Conservation (phyloP, 169 alveolate species). For the Eimeria maxima region DNA sequence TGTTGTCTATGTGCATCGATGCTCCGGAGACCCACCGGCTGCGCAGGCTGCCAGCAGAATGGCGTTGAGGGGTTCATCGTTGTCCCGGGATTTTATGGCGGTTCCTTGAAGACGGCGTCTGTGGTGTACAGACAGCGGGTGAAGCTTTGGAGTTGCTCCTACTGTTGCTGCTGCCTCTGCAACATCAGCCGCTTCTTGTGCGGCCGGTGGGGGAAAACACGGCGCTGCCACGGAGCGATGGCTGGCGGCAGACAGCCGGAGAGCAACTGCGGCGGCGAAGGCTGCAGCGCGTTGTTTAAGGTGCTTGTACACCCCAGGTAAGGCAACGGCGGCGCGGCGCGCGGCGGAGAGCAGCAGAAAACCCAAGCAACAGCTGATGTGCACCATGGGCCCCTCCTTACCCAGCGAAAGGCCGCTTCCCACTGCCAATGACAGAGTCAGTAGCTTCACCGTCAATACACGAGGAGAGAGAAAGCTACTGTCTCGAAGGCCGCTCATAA, state of each 20-base stretch:
- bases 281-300: constrained; percentile 23
- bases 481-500: constrained; percentile 81
- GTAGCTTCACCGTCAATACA: constrained; percentile 83
- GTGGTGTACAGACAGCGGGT: constrained; percentile 10
- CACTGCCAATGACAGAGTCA: constrained; percentile 89
- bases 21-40: not conserved
- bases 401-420: constrained; percentile 88
- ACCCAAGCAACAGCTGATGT: constrained; percentile 87
- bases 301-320: constrained; percentile 9
- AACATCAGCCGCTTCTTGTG: not conserved
- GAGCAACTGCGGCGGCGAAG: not conserved
- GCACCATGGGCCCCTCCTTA: constrained; percentile 93
- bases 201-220: not conserved
- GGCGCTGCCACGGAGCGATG: not conserved
- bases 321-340: constrained; percentile 18
- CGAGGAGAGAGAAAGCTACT: constrained; percentile 49
- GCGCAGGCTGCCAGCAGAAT: constrained; percentile 29
- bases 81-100: not conserved
- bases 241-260: not conserved
- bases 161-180: no score
- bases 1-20: not conserved
- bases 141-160: not conserved
- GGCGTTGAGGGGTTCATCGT: constrained; percentile 25
- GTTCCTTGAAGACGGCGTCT: not conserved
- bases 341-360: constrained; percentile 30